Base-by-base conservation (phyloP, 768 basidiomycete genomes). In the Boletus bicolor region DNA sequence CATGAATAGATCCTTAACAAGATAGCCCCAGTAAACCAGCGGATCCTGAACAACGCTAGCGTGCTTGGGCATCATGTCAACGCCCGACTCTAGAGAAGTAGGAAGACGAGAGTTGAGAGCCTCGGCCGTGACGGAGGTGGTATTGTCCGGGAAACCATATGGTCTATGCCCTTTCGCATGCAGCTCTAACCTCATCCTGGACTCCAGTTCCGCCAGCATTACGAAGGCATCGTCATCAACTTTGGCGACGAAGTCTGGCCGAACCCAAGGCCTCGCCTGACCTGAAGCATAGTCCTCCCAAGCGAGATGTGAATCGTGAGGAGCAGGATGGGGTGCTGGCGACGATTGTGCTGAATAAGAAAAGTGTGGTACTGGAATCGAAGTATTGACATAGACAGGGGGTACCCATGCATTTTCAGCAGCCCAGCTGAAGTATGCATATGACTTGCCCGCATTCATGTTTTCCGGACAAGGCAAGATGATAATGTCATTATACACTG, bases 211-310 rank as follows among this genome's bases (percentile, higher is more conserved):
- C 2, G 91, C 91, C 34, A 98, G 81, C 83, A 97, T 94, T 49
- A 98, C 82, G 64, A 98, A 96, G 8, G 92, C 84, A 70, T 98
- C 95, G 65, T 98, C 95, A 69, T 98, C 95, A 1, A 89, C 90
- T 73, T 98, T 98, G 64, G 91, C 84, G 41, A 98, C 85, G 65
- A 85, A 98, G 69, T 97, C 93, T 11, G 93, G 95, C 38, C 89
- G 80, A 21, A 87, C 87, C 91, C 92, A 95, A 7, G 82, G 78
- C 42, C 70, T 73, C 4, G 79, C 73, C 30, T 72, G 68, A 17
- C 72, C 75, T 0, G 77, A 71, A 28, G 68, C 66, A 39, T 75
- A 65, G 61, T 87, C 82, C 37, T 73, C 66, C 76, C 81, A 81
- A 8, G 83, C 82, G n/a, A 74, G 64, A 35, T 72, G 64, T n/a